A percentile compares a stretch with the other conserved stretches of the same genome.
These are phyloP conservation scores for Metschnikowia chrysomelidarum DNA, from an alignment of 805 yeast species.

Conservation along the genomic window DNA sequence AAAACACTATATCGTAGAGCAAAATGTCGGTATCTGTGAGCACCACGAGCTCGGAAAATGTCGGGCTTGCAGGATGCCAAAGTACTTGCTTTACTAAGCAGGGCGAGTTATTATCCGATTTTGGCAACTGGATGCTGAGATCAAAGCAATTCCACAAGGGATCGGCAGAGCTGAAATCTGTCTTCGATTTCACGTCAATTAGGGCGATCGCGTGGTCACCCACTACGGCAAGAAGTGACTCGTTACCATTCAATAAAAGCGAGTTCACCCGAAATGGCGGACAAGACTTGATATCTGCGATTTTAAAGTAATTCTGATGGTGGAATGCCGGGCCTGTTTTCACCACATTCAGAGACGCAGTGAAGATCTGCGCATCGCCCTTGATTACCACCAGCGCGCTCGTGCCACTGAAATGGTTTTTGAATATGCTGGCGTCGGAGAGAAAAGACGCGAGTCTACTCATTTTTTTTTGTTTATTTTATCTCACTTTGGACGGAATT, in stretches of 20 bases:
- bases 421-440: conserved; percentile 9
- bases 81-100: conserved; percentile 4
- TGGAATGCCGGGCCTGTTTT: conserved; percentile 11
- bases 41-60: conserved; percentile 15
- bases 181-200: conserved; percentile 10
- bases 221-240: conserved; percentile 16
- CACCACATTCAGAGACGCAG: conserved; percentile 14
- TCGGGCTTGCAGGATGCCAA: conserved; percentile 20
- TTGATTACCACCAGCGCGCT: conserved; percentile 9
- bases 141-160: conserved; percentile 8
- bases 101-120: neutral
- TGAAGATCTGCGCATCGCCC: conserved; percentile 12
- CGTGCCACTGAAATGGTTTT: conserved; percentile 2
- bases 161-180: conserved; percentile 3
- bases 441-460: conserved; percentile 4
- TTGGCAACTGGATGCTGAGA: conserved; percentile 1
- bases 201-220: conserved; percentile 10
- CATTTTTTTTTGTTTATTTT: conserved; percentile 7
- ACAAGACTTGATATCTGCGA: conserved; percentile 6
- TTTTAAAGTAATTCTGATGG: conserved; percentile 6
- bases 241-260: conserved; percentile 11
- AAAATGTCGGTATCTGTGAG: conserved; percentile 11
- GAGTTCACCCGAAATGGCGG: conserved; percentile 6
- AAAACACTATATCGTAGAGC: conserved; percentile 16
- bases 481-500: too few relatives aligned